phyloP scores from a whole-genome alignment of 495 filamentous ascomycete species.

The Apodospora peruviana region DNA sequence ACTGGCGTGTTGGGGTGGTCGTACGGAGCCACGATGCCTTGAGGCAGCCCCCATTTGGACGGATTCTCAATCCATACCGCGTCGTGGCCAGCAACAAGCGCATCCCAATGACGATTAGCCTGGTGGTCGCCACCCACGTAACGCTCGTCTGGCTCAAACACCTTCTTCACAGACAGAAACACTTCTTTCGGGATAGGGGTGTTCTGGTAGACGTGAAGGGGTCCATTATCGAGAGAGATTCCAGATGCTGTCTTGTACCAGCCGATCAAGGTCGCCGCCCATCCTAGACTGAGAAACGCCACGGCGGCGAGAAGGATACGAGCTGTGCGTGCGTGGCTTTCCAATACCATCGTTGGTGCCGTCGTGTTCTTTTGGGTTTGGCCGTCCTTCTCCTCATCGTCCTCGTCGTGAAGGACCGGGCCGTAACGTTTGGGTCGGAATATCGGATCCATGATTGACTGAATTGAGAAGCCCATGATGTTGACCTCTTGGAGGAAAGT shows the following conservation, averaged over 20 bases:
- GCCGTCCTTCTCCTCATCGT: background rate
- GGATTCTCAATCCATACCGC: slow-evolving; percentile 6
- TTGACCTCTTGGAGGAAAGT: no score
- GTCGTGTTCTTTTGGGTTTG: background rate
- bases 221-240: background rate
- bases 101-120: slow-evolving; percentile 1
- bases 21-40: background rate
- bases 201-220: slow-evolving; percentile 3
- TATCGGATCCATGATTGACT: background rate
- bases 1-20: background rate
- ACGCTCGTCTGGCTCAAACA: slow-evolving; percentile 6
- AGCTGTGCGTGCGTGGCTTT: background rate
- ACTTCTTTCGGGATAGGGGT: background rate
- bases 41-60: background rate
- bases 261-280: background rate
- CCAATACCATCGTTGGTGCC: background rate
- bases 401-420: background rate
- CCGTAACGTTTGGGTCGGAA: background rate
- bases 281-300: background rate
- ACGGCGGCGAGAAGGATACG: background rate
- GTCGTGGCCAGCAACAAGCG: slow-evolving; percentile 5
- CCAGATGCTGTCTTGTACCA: background rate
- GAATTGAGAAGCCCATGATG: background rate
- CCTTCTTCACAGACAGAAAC: slow-evolving; percentile 4
- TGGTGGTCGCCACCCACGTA: background rate